Conservation (phyloP, 192 early-diverging fungal genomes). For the Backusella sp. region DNA sequence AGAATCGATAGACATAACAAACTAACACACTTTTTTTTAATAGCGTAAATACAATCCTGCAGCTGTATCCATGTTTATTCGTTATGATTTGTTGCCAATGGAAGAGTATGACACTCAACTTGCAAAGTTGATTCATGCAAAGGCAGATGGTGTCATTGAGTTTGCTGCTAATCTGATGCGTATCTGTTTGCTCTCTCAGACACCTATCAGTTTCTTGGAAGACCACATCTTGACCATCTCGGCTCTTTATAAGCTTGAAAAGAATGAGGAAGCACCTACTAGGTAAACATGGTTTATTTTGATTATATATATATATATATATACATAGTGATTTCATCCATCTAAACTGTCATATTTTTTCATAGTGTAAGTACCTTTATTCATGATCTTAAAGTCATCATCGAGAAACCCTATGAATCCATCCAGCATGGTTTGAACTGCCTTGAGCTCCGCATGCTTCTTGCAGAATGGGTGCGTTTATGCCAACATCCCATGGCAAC, state of each 20-base stretch:
- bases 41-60: slow-evolving; percentile 82
- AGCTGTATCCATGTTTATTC: slow-evolving; percentile 76
- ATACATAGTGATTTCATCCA: neutral
- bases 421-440: slow-evolving; percentile 32
- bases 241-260: slow-evolving; percentile 59
- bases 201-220: slow-evolving; percentile 35
- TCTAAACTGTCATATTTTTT: neutral
- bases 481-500: slow-evolving; percentile 71
- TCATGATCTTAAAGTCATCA: slow-evolving; percentile 14
- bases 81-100: slow-evolving; percentile 68
- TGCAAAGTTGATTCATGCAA: slow-evolving; percentile 77
- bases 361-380: slow-evolving; percentile 38
- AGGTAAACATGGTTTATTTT: slow-evolving; percentile 39
- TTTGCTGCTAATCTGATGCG: slow-evolving; percentile 77
- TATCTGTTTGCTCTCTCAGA: slow-evolving; percentile 58
- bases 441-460: slow-evolving; percentile 53
- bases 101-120: slow-evolving; percentile 92
- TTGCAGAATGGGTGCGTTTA: slow-evolving; percentile 79
- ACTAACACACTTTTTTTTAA: neutral
- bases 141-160: slow-evolving; percentile 65
- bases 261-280: slow-evolving; percentile 62
- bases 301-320: neutral
- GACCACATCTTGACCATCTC: slow-evolving; percentile 25
- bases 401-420: slow-evolving; percentile 22
- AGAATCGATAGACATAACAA: neutral